A percentile compares a stretch with the other conserved stretches of the same genome.
Conservation (phyloP, 1,284 basidiomycete genomes). For the Stygiomarasmius scandens region DNA sequence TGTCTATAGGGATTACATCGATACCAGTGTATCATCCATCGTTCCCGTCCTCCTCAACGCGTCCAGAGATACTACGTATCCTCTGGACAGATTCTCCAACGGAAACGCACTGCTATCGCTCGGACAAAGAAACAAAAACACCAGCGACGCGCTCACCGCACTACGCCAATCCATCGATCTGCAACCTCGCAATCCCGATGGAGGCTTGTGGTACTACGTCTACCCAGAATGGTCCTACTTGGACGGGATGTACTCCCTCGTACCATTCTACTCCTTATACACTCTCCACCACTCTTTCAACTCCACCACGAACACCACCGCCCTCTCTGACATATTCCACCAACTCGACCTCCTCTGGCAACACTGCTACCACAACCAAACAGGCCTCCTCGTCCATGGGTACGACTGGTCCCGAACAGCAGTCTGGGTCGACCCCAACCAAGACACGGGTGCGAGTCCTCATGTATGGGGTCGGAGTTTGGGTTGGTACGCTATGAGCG, state of each 20-base stretch:
- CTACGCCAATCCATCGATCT: slow-evolving; percentile 8
- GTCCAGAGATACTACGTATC: slow-evolving; percentile 13
- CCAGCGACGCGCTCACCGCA: slow-evolving; percentile 4
- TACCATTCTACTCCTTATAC: slow-evolving; percentile 11
- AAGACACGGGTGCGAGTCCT: slow-evolving; percentile 4
- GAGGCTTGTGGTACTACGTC: slow-evolving; percentile 14
- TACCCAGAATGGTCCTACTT: slow-evolving; percentile 16
- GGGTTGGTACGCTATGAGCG: slow-evolving; percentile 4
- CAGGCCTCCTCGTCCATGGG: slow-evolving; percentile 6
- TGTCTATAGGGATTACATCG: slow-evolving; percentile 12
- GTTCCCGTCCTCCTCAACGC: slow-evolving; percentile 14
- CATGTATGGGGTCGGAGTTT: slow-evolving; percentile 9
- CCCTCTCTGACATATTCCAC: background rate
- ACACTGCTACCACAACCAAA: slow-evolving; percentile 1
- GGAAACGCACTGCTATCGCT: slow-evolving; percentile 11
- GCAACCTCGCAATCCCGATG: slow-evolving; percentile 5
- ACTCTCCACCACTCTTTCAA: background rate
- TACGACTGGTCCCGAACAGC: slow-evolving; percentile 8
- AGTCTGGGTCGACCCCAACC: slow-evolving; percentile 1
- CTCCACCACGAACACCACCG: background rate
- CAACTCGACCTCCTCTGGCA: slow-evolving; percentile 6
- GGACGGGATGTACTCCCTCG: slow-evolving; percentile 14
- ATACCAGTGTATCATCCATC: slow-evolving; percentile 5
- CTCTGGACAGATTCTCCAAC: slow-evolving; percentile 19
- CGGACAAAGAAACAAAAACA: background rate